These are phyloP conservation scores for Xylariaceae sp. DNA, from an alignment of 2,329 filamentous ascomycete genomes.

Conservation along the genomic window DNA sequence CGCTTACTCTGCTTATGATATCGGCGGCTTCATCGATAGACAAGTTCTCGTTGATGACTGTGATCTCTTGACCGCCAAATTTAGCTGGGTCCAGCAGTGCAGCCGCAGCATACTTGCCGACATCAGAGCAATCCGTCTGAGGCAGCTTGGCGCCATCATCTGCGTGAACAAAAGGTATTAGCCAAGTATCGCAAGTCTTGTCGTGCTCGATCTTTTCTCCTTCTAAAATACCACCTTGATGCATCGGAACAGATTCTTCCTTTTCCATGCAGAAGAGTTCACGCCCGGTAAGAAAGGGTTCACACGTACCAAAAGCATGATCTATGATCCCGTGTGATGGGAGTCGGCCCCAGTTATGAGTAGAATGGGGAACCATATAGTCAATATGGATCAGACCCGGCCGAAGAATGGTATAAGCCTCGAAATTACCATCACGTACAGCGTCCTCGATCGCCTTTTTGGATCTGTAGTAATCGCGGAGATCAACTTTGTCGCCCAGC, in stretches of 20 bases:
- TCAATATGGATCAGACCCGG: slow-evolving; percentile 31
- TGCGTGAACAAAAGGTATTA: too few relatives aligned
- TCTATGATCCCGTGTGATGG: slow-evolving; percentile 28
- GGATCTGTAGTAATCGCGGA: slow-evolving; percentile 35
- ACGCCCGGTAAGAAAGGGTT: too few relatives aligned
- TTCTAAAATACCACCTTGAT: too few relatives aligned
- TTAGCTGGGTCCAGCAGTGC: slow-evolving; percentile 31
- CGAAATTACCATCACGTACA: slow-evolving; percentile 29
- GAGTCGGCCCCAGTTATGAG: slow-evolving; percentile 31
- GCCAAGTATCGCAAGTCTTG: too few relatives aligned
- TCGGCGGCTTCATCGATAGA: slow-evolving; percentile 31
- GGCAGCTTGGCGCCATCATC: slow-evolving; percentile 13
- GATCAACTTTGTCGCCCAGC: background rate
- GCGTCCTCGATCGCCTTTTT: slow-evolving; percentile 37
- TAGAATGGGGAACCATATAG: slow-evolving; percentile 22
- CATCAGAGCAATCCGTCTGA: slow-evolving; percentile 30
- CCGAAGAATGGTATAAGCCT: slow-evolving; percentile 34
- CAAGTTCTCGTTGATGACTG: slow-evolving; percentile 28
- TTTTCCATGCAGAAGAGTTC: too few relatives aligned
- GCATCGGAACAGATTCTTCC: too few relatives aligned
- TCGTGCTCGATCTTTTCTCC: too few relatives aligned
- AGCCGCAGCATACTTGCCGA: slow-evolving; percentile 34
- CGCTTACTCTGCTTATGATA: slow-evolving; percentile 30
- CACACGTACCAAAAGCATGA: slow-evolving; percentile 13
- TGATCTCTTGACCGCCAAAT: slow-evolving; percentile 32